A percentile compares a stretch with the other conserved stretches of the same genome.
phyloP scores from a whole-genome alignment of 2,329 filamentous ascomycete species.

The Gliomastix tumulicola region DNA sequence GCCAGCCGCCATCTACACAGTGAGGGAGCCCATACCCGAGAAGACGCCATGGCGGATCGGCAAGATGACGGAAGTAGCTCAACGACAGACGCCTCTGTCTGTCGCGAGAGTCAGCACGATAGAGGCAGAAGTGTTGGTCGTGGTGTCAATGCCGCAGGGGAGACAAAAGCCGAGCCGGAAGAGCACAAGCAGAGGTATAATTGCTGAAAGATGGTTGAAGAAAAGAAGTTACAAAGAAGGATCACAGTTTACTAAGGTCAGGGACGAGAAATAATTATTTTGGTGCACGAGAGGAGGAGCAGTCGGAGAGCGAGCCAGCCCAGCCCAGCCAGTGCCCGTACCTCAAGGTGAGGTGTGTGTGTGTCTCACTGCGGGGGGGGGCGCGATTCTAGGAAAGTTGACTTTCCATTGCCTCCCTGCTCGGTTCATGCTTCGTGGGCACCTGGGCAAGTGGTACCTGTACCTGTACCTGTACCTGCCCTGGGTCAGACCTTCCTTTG shows the following conservation, averaged over 20 bases:
- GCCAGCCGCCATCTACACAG: too few relatives aligned
- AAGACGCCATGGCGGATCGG: slow-evolving; percentile 54
- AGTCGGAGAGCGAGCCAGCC: not conserved
- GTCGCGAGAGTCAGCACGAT: too few relatives aligned
- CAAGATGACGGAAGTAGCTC: slow-evolving; percentile 15
- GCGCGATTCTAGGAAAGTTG: too few relatives aligned
- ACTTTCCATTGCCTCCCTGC: too few relatives aligned
- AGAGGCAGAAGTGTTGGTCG: not conserved
- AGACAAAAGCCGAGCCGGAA: too few relatives aligned
- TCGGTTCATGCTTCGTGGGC: too few relatives aligned
- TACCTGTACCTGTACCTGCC: too few relatives aligned
- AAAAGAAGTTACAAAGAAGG: not conserved
- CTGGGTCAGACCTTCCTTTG: too few relatives aligned
- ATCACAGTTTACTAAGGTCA: too few relatives aligned
- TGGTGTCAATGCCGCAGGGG: not conserved
- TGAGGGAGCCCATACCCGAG: slow-evolving; percentile 42
- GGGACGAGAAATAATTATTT: slow-evolving; percentile 6
- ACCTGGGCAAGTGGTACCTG: too few relatives aligned
- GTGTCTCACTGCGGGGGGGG: not conserved
- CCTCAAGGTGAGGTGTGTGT: not conserved
- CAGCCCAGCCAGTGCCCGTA: not conserved
- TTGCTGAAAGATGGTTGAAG: too few relatives aligned
- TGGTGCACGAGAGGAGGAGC: slow-evolving; percentile 1
- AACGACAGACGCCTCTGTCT: slow-evolving; percentile 9
- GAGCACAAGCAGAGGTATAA: too few relatives aligned